Base-by-base conservation (phyloP, 495 filamentous ascomycete genomes). In the Parmelia sp. region DNA sequence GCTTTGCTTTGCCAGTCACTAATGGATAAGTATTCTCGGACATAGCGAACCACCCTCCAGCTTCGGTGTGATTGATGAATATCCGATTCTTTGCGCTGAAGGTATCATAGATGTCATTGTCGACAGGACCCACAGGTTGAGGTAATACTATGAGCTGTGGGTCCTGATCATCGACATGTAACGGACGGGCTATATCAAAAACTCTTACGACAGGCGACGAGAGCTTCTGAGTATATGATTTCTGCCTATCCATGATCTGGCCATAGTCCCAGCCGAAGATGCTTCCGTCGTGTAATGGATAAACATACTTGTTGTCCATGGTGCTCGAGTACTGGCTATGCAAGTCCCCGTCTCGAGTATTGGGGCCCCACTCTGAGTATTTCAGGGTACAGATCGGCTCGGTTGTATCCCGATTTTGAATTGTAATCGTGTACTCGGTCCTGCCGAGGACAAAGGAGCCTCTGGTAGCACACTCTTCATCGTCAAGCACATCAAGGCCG, bases 361-460 rank as follows among this genome's bases (percentile, higher is more conserved):
- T 98, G 14, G 92, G 90, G 0, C 86, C 88, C 94, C 94, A 98
- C 73, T 98, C 94, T 29, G 90, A 90, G 73, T 94, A 98, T 66
- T 85, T 95, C 65, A 98, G 83, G 0, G 90, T 96, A 70, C 91
- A 96, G 51, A 97, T 88, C 9, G 82, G 85, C 65, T 89, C 86
- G 0, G 85, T 86, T 4, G 89, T 90, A 65, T 83, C 79, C n/a
- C 80, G 82, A 61, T 88, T 89, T 60, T 92, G 86, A 53, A 97
- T 95, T 45, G 78, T 84, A 56, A 97, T 86, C 3, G 84, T 92
- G 73, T 97, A 97, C 70, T 97, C 91, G 29, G 89, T 90, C 21
- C 88, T 84, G 25, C 90, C 90, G 9, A 96, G 82, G 7, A 88
- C 90, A 64, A 96, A 82, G 25, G 85, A 89, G 12, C 86, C 85